Evolutionary conservation across 1,139 yeast species (phyloP).

Genomic region (Yamadazyma epiphylla): DNA sequence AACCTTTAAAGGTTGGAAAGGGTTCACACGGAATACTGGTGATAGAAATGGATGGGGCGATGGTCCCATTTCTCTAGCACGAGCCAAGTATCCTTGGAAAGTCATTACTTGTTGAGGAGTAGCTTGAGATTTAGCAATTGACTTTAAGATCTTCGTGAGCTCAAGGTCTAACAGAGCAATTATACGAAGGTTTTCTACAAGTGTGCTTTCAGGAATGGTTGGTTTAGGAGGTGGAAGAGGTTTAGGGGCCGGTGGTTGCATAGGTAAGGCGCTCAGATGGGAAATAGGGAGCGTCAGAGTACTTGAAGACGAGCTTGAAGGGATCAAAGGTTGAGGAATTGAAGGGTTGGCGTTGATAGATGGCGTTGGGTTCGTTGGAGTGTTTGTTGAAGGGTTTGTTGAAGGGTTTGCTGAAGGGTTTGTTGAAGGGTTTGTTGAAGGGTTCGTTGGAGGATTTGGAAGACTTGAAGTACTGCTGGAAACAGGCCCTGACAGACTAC

Average conservation of each 20-base stretch:
- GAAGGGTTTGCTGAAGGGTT: not conserved
- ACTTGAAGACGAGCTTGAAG: not conserved
- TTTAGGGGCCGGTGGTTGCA: slow-evolving; percentile 1
- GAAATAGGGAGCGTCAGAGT: not conserved
- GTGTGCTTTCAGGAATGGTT: slow-evolving; percentile 64
- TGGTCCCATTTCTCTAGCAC: slow-evolving; percentile 76
- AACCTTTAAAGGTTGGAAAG: slow-evolving; percentile 15
- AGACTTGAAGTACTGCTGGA: not conserved
- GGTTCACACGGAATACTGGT: slow-evolving; percentile 12
- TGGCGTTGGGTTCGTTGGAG: not conserved
- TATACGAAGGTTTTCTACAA: slow-evolving; percentile 73
- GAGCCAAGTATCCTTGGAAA: slow-evolving; percentile 74
- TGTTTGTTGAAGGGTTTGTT: not conserved
- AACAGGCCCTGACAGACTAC: not conserved
- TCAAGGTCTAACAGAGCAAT: slow-evolving; percentile 73
- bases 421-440: not conserved
- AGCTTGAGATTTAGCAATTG: slow-evolving; percentile 81
- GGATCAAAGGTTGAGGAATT: not conserved
- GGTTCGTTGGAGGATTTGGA: not conserved
- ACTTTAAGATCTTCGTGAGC: slow-evolving; percentile 68
- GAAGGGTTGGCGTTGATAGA: not conserved
- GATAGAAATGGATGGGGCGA: slow-evolving; percentile 34
- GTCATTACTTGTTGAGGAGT: slow-evolving; percentile 63
- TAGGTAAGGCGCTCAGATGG: not conserved
- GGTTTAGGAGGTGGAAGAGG: slow-evolving; percentile 1